Conservation (phyloP, 495 filamentous ascomycete species). For the Neurospora tetrasperma region DNA sequence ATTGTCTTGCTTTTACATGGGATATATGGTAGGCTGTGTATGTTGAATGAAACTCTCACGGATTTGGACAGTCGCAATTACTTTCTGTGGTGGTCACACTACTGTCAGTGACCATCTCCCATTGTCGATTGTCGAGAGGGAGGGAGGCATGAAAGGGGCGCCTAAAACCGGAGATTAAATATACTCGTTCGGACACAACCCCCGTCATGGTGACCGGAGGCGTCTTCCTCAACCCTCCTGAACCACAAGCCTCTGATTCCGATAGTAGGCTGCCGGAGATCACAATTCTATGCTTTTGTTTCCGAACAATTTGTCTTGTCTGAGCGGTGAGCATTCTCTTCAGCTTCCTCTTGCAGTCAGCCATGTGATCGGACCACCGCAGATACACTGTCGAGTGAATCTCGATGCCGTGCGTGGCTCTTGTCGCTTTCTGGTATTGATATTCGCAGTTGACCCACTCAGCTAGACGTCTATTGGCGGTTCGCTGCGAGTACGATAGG, state of each 20-base stretch:
- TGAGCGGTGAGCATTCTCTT: not conserved
- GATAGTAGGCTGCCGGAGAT: not conserved
- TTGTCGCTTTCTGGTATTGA: not conserved
- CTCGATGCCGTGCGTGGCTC: not conserved
- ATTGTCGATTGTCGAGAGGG: not conserved
- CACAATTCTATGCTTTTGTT: not conserved
- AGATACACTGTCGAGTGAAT: not conserved
- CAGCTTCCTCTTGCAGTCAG: not conserved
- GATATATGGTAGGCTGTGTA: not conserved
- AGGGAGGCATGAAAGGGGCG: not conserved
- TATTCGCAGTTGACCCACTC: not conserved
- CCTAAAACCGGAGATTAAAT: not conserved
- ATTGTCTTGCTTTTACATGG: not conserved
- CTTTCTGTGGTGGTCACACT: not conserved
- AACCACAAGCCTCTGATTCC: not conserved
- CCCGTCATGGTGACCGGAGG: not conserved
- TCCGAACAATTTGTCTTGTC: not conserved
- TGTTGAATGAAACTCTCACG: not conserved
- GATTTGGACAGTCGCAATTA: not conserved
- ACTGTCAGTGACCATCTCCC: not conserved
- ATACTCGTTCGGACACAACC: not conserved
- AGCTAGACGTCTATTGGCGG: not conserved
- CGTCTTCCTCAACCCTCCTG: not conserved
- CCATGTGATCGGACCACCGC: not conserved
- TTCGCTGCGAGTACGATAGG: not conserved